These are phyloP conservation scores for Phytophthora sansomeana DNA, from an alignment of 352 stramenopile genomes.

Conservation along the genomic window DNA sequence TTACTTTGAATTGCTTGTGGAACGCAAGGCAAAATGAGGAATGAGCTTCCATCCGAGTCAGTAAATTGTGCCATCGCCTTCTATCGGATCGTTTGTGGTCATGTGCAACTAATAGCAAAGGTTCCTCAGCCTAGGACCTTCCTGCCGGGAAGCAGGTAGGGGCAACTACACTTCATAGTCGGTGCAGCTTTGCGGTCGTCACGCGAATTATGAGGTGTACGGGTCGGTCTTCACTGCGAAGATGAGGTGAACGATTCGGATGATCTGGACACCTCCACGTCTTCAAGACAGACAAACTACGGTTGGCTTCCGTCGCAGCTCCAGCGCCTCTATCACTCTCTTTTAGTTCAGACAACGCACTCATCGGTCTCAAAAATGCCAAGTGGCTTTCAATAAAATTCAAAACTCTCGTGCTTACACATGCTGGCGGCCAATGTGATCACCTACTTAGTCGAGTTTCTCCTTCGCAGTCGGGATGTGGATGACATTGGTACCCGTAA, in stretches of 20 bases:
- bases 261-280: background rate
- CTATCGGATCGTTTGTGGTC: background rate
- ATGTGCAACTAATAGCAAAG: background rate
- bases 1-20: background rate
- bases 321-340: too few relatives aligned
- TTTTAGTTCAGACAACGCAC: too few relatives aligned
- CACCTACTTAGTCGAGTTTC: constrained; percentile 71
- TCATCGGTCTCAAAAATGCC: background rate
- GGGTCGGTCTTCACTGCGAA: background rate
- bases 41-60: background rate
- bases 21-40: constrained; percentile 8
- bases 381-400: constrained; percentile 3
- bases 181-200: background rate
- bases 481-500: constrained; percentile 87
- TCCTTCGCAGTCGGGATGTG: constrained; percentile 87
- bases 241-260: background rate
- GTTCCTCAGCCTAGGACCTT: too few relatives aligned
- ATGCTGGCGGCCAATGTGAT: too few relatives aligned
- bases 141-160: too few relatives aligned
- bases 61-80: background rate
- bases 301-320: too few relatives aligned
- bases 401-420: constrained; percentile 4
- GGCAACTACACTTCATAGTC: background rate
- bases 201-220: background rate
- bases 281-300: constrained; percentile 47